A percentile compares a stretch with the other conserved stretches of the same genome.
Evolutionary conservation across 345 rosid species (phyloP).

Genomic region (Moricandia moricandioides): DNA sequence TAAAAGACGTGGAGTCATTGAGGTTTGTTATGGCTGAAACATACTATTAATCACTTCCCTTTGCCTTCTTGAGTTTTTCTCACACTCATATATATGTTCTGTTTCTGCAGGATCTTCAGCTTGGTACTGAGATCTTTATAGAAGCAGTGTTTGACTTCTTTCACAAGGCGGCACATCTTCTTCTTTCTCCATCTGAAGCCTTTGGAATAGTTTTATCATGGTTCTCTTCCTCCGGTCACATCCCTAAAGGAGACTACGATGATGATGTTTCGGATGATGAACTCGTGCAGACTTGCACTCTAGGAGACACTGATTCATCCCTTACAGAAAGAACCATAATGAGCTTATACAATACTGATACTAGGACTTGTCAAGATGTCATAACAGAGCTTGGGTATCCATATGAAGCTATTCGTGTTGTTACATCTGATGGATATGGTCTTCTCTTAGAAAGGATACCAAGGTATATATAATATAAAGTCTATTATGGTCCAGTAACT

Average conservation of each 20-base stretch:
- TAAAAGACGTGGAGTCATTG: constrained; percentile 91
- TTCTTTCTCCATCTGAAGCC: constrained; percentile 74
- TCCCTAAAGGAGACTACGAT: constrained; percentile 24
- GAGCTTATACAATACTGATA: constrained; percentile 67
- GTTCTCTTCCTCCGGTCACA: constrained; percentile 44
- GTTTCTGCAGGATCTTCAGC: constrained; percentile 81
- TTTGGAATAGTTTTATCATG: constrained; percentile 40
- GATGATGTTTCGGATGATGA: constrained; percentile 31
- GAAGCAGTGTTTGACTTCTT: constrained; percentile 71
- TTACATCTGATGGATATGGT: constrained; percentile 89
- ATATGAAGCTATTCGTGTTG: constrained; percentile 85
- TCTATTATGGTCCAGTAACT: not conserved
- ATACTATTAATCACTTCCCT: not conserved
- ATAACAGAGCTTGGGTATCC: constrained; percentile 99
- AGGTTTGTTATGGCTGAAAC: constrained; percentile 50
- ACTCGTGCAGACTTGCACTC: constrained; percentile 44
- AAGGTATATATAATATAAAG: constrained; percentile 43
- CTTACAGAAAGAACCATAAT: constrained; percentile 46
- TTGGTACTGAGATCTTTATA: constrained; percentile 73
- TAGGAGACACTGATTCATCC: constrained; percentile 57
- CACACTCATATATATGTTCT: constrained; percentile 3
- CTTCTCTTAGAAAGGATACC: constrained; percentile 95
- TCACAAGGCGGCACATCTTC: constrained; percentile 66
- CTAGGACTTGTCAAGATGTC: constrained; percentile 90
- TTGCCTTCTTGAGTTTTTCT: not conserved